Conservation (phyloP, 1,284 basidiomycete genomes). For the Ceratobasidium sp. region DNA sequence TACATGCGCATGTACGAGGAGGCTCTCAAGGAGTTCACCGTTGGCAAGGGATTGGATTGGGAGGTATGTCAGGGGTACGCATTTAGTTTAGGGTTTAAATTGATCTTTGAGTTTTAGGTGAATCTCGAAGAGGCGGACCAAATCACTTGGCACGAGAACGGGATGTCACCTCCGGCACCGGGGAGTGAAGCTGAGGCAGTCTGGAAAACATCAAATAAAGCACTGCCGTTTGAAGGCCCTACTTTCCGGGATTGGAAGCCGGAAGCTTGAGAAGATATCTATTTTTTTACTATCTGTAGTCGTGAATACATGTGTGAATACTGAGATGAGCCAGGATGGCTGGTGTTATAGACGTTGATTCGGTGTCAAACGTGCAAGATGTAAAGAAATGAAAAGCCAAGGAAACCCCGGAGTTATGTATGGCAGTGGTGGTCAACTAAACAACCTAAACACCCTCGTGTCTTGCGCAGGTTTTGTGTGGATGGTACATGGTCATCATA, state of each 20-base stretch:
- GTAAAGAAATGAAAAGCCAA: too few relatives aligned
- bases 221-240: conserved; percentile 21
- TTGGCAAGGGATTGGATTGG: conserved; percentile 30
- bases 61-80: not conserved
- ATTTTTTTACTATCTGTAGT: too few relatives aligned
- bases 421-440: too few relatives aligned
- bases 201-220: conserved; percentile 31
- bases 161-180: conserved; percentile 17
- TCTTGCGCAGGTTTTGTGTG: too few relatives aligned
- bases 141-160: conserved; percentile 36
- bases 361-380: too few relatives aligned
- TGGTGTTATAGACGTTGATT: too few relatives aligned
- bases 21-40: conserved; percentile 25
- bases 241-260: conserved; percentile 1
- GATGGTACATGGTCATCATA: too few relatives aligned
- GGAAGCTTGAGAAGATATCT: too few relatives aligned
- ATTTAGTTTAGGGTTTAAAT: not conserved
- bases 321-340: too few relatives aligned
- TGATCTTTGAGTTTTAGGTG: not conserved
- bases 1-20: conserved; percentile 24
- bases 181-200: not conserved
- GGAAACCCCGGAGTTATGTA: too few relatives aligned
- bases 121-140: conserved; percentile 38
- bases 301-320: too few relatives aligned
- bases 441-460: too few relatives aligned